phyloP scores from a whole-genome alignment of 768 basidiomycete genomes.

The Trametes cinnabarina region DNA sequence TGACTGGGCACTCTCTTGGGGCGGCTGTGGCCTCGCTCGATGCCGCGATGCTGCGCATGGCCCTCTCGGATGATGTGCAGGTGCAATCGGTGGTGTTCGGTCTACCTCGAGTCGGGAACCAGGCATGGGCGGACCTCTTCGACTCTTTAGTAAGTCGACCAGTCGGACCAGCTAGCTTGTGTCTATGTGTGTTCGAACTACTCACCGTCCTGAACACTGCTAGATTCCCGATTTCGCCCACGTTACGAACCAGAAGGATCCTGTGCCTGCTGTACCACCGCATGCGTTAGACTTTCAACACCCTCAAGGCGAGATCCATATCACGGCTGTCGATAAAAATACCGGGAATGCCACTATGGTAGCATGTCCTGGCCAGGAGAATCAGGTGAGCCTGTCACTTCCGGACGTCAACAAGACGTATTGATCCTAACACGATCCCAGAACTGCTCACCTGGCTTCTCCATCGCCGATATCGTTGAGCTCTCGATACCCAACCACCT shows the following conservation, averaged over 20 bases:
- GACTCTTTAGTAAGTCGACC: conserved; percentile 24
- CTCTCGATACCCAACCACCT: conserved; percentile 26
- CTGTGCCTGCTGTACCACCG: conserved; percentile 36
- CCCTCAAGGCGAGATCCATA: conserved; percentile 38
- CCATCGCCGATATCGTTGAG: conserved; percentile 21
- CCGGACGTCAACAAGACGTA: neutral
- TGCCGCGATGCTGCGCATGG: conserved; percentile 29
- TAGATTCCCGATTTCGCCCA: conserved; percentile 40
- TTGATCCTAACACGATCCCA: neutral
- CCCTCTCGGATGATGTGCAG: conserved; percentile 24
- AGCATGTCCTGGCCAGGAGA: conserved; percentile 31
- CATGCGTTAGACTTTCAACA: conserved; percentile 46
- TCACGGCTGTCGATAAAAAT: conserved; percentile 22
- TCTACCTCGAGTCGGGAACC: conserved; percentile 33
- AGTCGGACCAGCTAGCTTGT: no score
- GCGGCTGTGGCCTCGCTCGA: conserved; percentile 35
- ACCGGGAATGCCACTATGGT: conserved; percentile 22
- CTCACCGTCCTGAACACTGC: neutral
- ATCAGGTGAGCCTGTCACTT: conserved; percentile 18
- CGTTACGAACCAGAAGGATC: conserved; percentile 51
- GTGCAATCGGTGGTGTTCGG: conserved; percentile 30
- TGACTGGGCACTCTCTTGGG: conserved; percentile 31
- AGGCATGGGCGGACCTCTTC: conserved; percentile 30
- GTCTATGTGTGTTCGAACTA: neutral
- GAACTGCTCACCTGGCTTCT: conserved; percentile 29